phyloP scores from a whole-genome alignment of 2,329 filamentous ascomycete species.

The Teratosphaeria gauchensis region DNA sequence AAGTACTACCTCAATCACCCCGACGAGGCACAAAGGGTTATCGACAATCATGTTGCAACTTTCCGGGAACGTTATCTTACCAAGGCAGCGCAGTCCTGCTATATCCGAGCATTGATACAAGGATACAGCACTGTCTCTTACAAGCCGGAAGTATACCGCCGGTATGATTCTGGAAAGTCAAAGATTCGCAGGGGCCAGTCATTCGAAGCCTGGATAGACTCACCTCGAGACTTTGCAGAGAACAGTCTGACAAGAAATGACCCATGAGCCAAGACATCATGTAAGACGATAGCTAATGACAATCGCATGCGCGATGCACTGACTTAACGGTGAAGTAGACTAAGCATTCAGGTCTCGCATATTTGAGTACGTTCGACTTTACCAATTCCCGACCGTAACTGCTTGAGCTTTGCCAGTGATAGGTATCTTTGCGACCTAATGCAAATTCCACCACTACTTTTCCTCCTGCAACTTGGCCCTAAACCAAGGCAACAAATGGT shows the following conservation, averaged over 20 bases:
- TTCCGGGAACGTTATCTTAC: neutral
- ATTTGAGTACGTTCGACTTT: too few relatives aligned
- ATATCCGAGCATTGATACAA: neutral
- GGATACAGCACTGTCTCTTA: slow-evolving; percentile 1
- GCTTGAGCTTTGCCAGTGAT: neutral
- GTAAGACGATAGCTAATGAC: too few relatives aligned
- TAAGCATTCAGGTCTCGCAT: too few relatives aligned
- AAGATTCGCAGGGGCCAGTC: neutral
- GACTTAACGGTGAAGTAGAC: too few relatives aligned
- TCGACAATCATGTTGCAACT: neutral
- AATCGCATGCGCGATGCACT: too few relatives aligned
- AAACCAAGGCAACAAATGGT: neutral
- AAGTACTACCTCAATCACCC: neutral
- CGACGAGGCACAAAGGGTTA: neutral
- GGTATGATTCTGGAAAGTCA: neutral
- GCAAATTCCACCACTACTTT: neutral
- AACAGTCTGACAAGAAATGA: too few relatives aligned
- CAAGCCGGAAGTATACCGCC: neutral
- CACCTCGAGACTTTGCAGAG: neutral
- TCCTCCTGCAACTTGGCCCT: neutral
- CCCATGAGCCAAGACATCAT: too few relatives aligned
- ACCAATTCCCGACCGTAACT: too few relatives aligned
- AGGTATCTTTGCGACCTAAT: too few relatives aligned
- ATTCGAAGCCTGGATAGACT: neutral
- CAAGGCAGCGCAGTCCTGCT: neutral